Base-by-base conservation (phyloP, 208 protist genomes). In the Leishmania turanica region DNA sequence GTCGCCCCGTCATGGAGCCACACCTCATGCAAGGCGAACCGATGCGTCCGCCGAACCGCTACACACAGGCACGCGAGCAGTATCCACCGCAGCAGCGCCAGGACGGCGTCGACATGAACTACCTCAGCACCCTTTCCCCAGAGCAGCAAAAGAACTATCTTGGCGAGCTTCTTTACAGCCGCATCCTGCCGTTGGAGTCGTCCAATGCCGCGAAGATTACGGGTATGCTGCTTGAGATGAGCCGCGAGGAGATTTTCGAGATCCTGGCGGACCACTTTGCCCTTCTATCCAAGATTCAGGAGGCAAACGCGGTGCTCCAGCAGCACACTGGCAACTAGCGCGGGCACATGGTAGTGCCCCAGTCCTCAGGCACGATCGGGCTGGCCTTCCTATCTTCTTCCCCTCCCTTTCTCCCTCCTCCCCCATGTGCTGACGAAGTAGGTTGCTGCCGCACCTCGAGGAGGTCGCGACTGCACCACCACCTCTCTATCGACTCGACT, bases 211-310 rank as follows among this genome's bases (percentile, higher is more conserved):
- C 89, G 8, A 96, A 96, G 80, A 95, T 96, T 78, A 96, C 92
- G 45, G 92, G 90, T 31, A 93, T 93, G 90, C 88, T 94, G 49
- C 86, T 96, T 15, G 92, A 96, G 84, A 93, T 96, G 90, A 91
- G 93, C 66, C 87, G 82, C 53, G 60, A 83, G 34, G 92, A 96
- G 86, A 93, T 92, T n/a, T 84, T 96, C 19, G 89, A 92, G 53
- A 78, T 96, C 13, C 82, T 96, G 40, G 71, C 86, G 11, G 69
- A 87, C 75, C 70, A 78, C 58, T 81, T 65, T 54, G 81, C 92
- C 6, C 85, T 96, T n/a, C 49, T 75, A 24, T 64, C 80, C 51
- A 96, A 96, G 83, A 87, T 96, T 62, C 80, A 89, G 47, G 92
- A 96, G 81, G 92, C 92, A 5, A 75, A 92, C 49, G 27, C 74